These are phyloP conservation scores for Rhodosorus marinus DNA, from an alignment of 23 red algal species.

Conservation along the genomic window DNA sequence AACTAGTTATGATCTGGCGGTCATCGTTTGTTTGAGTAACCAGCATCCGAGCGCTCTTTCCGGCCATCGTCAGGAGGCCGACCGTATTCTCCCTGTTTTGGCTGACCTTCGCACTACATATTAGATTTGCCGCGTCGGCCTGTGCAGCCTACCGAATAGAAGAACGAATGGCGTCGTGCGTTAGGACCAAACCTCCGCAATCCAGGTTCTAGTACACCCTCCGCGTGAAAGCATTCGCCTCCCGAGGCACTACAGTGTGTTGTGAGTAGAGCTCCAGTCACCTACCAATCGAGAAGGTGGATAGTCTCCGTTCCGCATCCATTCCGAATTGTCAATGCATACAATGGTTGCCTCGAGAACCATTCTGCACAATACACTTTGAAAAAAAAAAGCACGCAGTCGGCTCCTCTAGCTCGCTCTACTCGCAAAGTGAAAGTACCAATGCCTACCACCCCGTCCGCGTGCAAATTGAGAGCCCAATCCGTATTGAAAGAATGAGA, in stretches of 20 bases:
- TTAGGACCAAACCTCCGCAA: background rate
- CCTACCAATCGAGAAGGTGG: constrained; percentile 71
- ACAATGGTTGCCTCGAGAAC: constrained; percentile 87
- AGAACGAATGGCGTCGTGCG: background rate
- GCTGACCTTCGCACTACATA: constrained; percentile 65
- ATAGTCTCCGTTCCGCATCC: constrained; percentile 90
- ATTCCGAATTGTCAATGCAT: constrained; percentile 99
- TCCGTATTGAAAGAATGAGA: too few relatives aligned
- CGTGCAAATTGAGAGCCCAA: too few relatives aligned
- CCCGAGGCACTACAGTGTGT: background rate
- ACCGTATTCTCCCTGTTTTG: constrained; percentile 80
- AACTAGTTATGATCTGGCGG: constrained; percentile 48
- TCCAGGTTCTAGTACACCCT: background rate
- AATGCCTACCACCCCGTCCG: too few relatives aligned
- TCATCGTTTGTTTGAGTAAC: constrained; percentile 83
- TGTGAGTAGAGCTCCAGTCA: background rate
- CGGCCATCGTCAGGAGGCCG: constrained; percentile 72
- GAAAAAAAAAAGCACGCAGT: too few relatives aligned
- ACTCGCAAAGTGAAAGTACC: too few relatives aligned
- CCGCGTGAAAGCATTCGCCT: background rate
- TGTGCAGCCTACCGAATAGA: constrained; percentile 39
- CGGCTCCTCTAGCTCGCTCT: too few relatives aligned
- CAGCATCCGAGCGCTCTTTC: constrained; percentile 30
- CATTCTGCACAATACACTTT: too few relatives aligned
- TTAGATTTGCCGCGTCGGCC: constrained; percentile 72